phyloP scores from a whole-genome alignment of 2,329 filamentous ascomycete genomes.

The Lizonia empirigonia region DNA sequence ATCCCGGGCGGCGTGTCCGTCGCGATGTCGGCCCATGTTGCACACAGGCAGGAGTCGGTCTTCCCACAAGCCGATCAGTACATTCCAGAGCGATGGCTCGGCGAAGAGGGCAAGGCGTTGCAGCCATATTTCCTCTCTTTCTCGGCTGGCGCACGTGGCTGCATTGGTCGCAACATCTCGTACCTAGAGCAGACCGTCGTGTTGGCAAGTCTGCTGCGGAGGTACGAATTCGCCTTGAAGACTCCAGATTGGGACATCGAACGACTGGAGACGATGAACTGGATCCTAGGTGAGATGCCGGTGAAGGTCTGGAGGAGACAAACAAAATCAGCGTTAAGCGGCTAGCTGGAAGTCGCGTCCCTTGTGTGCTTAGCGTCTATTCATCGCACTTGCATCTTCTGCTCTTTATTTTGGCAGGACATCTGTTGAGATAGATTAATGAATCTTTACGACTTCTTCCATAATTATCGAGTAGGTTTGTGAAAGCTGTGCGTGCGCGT shows the following conservation, averaged over 20 bases:
- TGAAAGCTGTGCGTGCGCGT: conserved; percentile 1
- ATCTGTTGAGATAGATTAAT: not conserved
- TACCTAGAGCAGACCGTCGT: conserved; percentile 42
- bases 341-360: conserved; percentile 2
- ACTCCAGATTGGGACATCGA: conserved; percentile 44
- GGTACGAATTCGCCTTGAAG: conserved; percentile 49
- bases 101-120: conserved; percentile 38
- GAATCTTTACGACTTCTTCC: not conserved
- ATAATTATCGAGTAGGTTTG: not conserved
- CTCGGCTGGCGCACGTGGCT: conserved; percentile 36
- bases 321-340: conserved; percentile 14
- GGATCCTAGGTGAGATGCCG: conserved; percentile 47
- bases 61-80: conserved; percentile 42
- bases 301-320: conserved; percentile 47
- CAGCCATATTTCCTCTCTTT: conserved; percentile 41
- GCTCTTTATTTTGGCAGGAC: not conserved
- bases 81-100: conserved; percentile 47
- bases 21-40: conserved; percentile 55
- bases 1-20: conserved; percentile 36
- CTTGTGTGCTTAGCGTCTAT: conserved; percentile 5
- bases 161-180: conserved; percentile 41
- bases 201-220: conserved; percentile 41
- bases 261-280: conserved; percentile 47
- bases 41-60: conserved; percentile 44
- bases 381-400: not conserved